Conservation (phyloP, 495 filamentous ascomycete species). For the Hypoxylon lienhwacheense region DNA sequence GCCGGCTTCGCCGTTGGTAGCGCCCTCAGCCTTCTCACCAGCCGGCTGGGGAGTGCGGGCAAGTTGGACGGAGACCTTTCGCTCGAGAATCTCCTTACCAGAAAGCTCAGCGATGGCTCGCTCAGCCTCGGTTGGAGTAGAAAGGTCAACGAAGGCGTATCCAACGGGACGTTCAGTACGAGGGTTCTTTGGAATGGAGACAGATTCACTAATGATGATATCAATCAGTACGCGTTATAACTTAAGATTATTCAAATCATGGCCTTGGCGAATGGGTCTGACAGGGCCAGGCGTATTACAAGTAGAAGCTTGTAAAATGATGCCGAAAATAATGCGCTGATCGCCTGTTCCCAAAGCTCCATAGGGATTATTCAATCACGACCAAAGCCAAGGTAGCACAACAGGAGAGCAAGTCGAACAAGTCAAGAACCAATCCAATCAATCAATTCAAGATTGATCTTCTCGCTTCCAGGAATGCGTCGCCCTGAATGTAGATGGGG, state of each 20-base stretch:
- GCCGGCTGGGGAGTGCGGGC: slow-evolving; percentile 93
- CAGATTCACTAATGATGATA: slow-evolving; percentile 72
- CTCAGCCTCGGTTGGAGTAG: slow-evolving; percentile 89
- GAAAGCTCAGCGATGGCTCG: slow-evolving; percentile 92
- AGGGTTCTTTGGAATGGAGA: slow-evolving; percentile 98
- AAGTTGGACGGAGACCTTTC: slow-evolving; percentile 98
- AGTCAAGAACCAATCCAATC: slow-evolving; percentile 7
- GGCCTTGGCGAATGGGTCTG: no score
- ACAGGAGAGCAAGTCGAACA: slow-evolving; percentile 7
- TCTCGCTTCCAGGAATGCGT: slow-evolving; percentile 4
- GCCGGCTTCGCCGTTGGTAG: slow-evolving; percentile 66
- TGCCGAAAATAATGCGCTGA: not conserved
- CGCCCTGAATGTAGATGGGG: not conserved
- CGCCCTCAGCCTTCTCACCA: slow-evolving; percentile 72
- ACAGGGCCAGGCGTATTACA: no score
- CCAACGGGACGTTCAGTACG: slow-evolving; percentile 97
- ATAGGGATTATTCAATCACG: not conserved
- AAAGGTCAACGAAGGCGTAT: slow-evolving; percentile 98
- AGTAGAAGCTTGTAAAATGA: no score
- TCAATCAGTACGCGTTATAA: slow-evolving; percentile 30
- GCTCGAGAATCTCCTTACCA: slow-evolving; percentile 93
- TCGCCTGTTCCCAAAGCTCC: not conserved
- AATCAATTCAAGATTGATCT: not conserved
- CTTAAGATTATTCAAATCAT: not conserved
- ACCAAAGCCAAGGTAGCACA: slow-evolving; percentile 19